A percentile compares a stretch with the other conserved stretches of the same genome.
These are phyloP conservation scores for Leccinum rimulosum DNA, from an alignment of 768 basidiomycete species.

Conservation along the genomic window DNA sequence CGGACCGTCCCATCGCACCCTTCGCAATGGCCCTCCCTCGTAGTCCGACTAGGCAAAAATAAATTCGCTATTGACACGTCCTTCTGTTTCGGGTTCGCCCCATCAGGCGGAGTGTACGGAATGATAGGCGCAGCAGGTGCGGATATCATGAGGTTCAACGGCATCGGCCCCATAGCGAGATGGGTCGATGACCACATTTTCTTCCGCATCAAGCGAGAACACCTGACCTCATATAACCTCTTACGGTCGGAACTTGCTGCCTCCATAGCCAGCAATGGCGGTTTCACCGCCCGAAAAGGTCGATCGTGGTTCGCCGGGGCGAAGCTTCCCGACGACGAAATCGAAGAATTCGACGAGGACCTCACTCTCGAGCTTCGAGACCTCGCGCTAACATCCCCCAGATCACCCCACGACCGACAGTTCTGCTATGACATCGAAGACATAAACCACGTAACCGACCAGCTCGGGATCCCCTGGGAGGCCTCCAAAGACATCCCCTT, in stretches of 20 bases:
- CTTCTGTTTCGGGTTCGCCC: background rate
- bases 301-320: background rate
- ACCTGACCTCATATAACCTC: background rate
- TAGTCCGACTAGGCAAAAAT: background rate
- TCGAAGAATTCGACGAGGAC: background rate
- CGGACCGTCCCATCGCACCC: background rate
- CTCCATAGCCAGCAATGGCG: background rate
- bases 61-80: background rate
- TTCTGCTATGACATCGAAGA: background rate
- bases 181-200: background rate
- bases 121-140: background rate
- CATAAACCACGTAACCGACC: background rate
- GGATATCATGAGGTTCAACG: background rate
- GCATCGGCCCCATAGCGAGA: background rate
- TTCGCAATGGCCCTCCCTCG: background rate
- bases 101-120: background rate
- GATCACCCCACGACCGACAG: no score
- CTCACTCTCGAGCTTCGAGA: background rate
- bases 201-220: background rate
- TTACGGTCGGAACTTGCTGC: background rate
- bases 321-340: background rate
- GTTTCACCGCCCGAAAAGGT: background rate
- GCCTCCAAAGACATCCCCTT: background rate
- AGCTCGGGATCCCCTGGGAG: background rate
- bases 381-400: no score